Evolutionary conservation across 371 early-diverging fungal species (phyloP), one percentile per base, ranked within the genome.

Genomic region (Syncephalastrum racemosum): DNA sequence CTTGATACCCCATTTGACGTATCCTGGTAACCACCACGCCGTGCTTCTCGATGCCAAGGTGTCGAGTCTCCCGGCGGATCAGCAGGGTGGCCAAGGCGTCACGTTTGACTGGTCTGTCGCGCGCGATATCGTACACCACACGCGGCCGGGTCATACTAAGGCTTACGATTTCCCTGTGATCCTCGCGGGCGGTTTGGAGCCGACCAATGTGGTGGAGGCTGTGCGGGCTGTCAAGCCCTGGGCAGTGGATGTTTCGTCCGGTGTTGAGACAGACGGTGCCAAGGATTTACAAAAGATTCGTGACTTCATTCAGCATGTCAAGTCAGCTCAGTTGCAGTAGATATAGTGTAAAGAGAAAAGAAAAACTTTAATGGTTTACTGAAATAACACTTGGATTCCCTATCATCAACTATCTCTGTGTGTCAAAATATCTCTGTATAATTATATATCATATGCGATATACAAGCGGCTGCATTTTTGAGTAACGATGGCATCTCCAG

Each of bases 231-330:
- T 88, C 3, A 69, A 79, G 24, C 93, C 94, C 4, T 91, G 88
- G 90, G 87, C 85, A 18, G 96, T 96, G 19, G 98, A 98, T 81
- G 94, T 96, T 10, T 90, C 91, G 6, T 91, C 92, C 31, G 98
- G 97, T 20, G 90, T 95, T 0, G 95, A 95, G 65, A 85, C 85
- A 18, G 72, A 90, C 51, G 88, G 85, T 36, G 71, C 64, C 19
- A 91, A 93, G 70, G 90, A 90, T 62, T 62, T 77, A 20, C 54
- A 62, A 10, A 88, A 89, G 70, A 86, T 92, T 54, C 75, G 70
- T 19, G 74, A 68, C 5, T 92, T 92, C 75, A 75, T 91, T 20
- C 50, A 65, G 42, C 70, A 62, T 40, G 88, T 82, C 41, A 83
- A 86, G 66, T 54, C 60, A 23, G 54, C 51, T 3, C 50, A 52